Evolutionary conservation across 1,284 basidiomycete species (phyloP).

Genomic region (Pterula multifida): DNA sequence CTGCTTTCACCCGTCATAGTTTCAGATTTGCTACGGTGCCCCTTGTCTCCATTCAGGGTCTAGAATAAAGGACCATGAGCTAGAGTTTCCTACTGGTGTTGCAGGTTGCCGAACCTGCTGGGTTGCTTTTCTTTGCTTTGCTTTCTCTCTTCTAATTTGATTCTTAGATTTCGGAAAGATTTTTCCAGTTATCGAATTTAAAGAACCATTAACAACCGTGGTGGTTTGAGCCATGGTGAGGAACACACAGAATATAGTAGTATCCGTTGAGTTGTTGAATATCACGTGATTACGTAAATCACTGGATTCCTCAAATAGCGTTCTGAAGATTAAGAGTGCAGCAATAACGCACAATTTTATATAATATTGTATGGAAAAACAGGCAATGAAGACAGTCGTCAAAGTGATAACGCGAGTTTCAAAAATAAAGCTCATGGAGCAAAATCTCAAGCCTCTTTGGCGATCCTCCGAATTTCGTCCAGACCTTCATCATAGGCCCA

Average conservation of each 20-base stretch:
- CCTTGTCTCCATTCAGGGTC: neutral
- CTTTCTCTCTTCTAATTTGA: conserved; percentile 15
- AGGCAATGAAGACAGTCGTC: too few species aligned
- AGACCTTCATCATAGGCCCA: conserved; percentile 58
- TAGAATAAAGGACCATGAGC: neutral
- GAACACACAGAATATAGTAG: neutral
- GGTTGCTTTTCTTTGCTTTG: conserved; percentile 15
- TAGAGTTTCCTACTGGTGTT: too few species aligned
- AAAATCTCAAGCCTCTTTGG: conserved; percentile 37
- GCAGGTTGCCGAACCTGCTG: neutral
- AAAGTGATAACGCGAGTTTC: too few species aligned
- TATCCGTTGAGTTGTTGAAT: neutral
- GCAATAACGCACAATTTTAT: too few species aligned
- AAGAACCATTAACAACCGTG: conserved; percentile 1
- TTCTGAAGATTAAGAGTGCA: too few species aligned
- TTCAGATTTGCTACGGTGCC: neutral
- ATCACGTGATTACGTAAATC: too few species aligned
- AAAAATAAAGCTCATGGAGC: too few species aligned
- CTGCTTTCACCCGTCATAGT: neutral
- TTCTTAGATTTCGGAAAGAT: conserved; percentile 16
- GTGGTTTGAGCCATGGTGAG: neutral
- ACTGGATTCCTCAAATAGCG: too few species aligned
- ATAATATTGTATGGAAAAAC: too few species aligned
- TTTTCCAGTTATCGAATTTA: neutral
- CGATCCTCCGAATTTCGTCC: conserved; percentile 49